Percentiles rank a stretch among this genome's conserved stretches.
Conservation (phyloP, 331 rosid genomes). For the Malus hybrid region DNA sequence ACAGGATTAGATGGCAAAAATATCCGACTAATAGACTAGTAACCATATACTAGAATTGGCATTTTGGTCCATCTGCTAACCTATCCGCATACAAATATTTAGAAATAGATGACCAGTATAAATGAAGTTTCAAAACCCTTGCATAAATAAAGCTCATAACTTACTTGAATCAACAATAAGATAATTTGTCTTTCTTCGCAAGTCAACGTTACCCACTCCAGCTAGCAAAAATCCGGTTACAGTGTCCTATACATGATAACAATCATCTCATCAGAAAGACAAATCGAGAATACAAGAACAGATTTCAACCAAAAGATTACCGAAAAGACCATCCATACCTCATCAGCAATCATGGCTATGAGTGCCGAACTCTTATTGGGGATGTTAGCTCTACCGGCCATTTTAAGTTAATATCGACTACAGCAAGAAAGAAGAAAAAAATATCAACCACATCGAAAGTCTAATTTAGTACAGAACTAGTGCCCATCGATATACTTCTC, state of each 20-base stretch:
- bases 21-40: not conserved
- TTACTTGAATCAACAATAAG: conserved; percentile 90
- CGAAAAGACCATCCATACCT: conserved; percentile 36
- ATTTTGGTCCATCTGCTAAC: not conserved
- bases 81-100: not conserved
- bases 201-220: conserved; percentile 94
- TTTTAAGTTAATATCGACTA: conserved; percentile 14
- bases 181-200: conserved; percentile 93
- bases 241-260: conserved; percentile 55
- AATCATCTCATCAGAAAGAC: not conserved
- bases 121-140: not conserved
- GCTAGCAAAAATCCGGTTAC: conserved; percentile 90
- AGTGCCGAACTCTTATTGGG: conserved; percentile 63
- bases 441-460: not conserved
- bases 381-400: conserved; percentile 69
- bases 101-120: not conserved
- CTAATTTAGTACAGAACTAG: not conserved
- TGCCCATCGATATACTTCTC: not conserved
- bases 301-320: not conserved
- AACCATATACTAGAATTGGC: not conserved
- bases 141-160: conserved; percentile 6
- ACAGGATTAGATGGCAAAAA: not conserved
- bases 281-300: not conserved
- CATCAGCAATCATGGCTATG: conserved; percentile 92
- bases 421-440: not conserved